These are phyloP conservation scores for Eustoma russellianum DNA, from an alignment of 257 asterid species.

Conservation along the genomic window DNA sequence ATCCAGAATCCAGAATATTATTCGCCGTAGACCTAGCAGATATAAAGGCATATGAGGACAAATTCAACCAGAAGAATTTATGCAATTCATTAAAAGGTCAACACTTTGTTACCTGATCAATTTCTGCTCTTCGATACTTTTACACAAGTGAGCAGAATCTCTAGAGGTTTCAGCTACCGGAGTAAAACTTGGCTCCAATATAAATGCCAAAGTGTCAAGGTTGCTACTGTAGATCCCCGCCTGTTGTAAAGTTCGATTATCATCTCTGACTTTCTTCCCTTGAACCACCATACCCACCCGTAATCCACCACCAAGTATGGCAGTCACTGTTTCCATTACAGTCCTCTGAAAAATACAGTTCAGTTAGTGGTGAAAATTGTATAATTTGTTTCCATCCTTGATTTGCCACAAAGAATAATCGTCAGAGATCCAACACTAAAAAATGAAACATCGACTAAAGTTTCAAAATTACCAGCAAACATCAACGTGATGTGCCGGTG, in stretches of 20 bases:
- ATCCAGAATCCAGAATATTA: slow-evolving; percentile 42
- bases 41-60: neutral
- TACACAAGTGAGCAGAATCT: slow-evolving; percentile 4
- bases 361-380: neutral
- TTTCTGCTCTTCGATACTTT: slow-evolving; percentile 9
- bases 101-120: slow-evolving; percentile 11
- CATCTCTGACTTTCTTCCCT: slow-evolving; percentile 94
- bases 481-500: too few species aligned
- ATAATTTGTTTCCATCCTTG: too few species aligned
- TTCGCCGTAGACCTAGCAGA: slow-evolving; percentile 46
- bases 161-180: slow-evolving; percentile 18
- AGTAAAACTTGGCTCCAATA: slow-evolving; percentile 61
- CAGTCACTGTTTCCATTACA: slow-evolving; percentile 83
- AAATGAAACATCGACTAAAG: neutral
- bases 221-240: slow-evolving; percentile 69
- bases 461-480: too few species aligned
- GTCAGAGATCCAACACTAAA: neutral
- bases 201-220: slow-evolving; percentile 67
- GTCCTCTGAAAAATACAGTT: slow-evolving; percentile 42
- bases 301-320: slow-evolving; percentile 75
- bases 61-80: too few species aligned
- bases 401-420: neutral
- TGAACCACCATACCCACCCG: slow-evolving; percentile 75
- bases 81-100: too few species aligned
- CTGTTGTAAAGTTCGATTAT: slow-evolving; percentile 72